Percentiles rank a stretch among this genome's conserved stretches.
These are phyloP conservation scores for Fraxinus albicans DNA, from an alignment of 305 asterid genomes.

Conservation along the genomic window DNA sequence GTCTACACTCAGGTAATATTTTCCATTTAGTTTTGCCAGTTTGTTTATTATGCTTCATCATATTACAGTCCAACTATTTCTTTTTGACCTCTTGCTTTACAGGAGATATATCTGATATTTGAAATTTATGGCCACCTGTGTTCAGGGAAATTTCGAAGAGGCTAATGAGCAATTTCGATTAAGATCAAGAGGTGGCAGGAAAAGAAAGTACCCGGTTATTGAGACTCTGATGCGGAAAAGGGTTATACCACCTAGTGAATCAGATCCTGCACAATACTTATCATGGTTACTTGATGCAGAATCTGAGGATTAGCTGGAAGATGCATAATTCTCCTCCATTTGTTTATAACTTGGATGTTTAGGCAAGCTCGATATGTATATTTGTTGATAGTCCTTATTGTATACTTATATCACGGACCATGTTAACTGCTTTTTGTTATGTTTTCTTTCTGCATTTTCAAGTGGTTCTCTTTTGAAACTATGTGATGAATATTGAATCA, in stretches of 20 bases:
- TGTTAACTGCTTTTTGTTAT: not conserved
- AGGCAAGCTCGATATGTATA: not conserved
- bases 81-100: not conserved
- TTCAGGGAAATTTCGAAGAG: conserved; percentile 76
- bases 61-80: too few species aligned
- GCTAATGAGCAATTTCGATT: conserved; percentile 68
- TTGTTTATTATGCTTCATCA: not conserved
- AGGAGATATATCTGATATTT: not conserved
- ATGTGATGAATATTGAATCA: not conserved
- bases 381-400: not conserved
- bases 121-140: not conserved
- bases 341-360: not conserved
- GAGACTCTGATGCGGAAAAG: conserved; percentile 71
- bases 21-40: not conserved
- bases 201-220: conserved; percentile 59
- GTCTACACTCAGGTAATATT: conserved; percentile 49
- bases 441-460: not conserved
- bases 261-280: conserved; percentile 40
- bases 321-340: too few species aligned
- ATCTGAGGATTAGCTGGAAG: conserved; percentile 17
- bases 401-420: not conserved
- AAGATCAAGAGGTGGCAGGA: conserved; percentile 84
- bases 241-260: conserved; percentile 51
- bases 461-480: not conserved
- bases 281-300: conserved; percentile 36